Evolutionary conservation across 305 asterid genomes (phyloP), one percentile per base, ranked within the genome.

Genomic region (Ajuga reptans): DNA sequence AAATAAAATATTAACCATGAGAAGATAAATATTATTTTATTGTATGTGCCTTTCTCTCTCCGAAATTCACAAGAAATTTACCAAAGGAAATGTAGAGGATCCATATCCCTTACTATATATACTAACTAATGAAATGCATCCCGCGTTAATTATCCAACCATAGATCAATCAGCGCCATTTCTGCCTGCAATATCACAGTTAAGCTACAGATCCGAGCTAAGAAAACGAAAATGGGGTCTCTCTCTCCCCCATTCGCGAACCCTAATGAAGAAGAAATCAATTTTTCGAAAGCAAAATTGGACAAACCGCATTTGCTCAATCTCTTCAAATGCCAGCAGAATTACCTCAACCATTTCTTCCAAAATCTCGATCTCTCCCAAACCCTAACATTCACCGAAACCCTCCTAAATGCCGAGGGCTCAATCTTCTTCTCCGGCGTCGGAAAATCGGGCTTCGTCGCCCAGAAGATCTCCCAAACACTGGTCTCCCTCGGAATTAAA

Each of bases 401-500:
- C 37, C 95, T 92, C 15, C 65, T 86, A 5, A 75, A 85, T 55
- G 81, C 95, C n/a, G 66, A 70, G 14, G 98, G 95, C 73, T 76
- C 94, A 17, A 86, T 87, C 24, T 89, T 85, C 82, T 92, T 92
- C 80, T 78, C 92, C 21, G 96, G 96, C 11, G 96, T 92, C 14
- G 96, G 96, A 0, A 89, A 91, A 78, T 91, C 95, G 54, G 98
- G 96, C 6, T 89, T 91, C 67, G 96, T 91, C 0, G 92, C 90
- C 5, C 95, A 91, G 70, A 91, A 91, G 71, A 87, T 91, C 47
- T 89, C 95, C 63, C 97, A 91, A 42, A 89, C 96, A 8, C 89
- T 91, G 43, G 78, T 87, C 33, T 91, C 97, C 0, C 81, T 91
- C 6, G 92, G 96, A 11, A 82, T 89, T 9, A 84, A 73, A 77